These are phyloP conservation scores for Pythium utonaiense DNA, from an alignment of 352 stramenopile genomes.

Conservation along the genomic window DNA sequence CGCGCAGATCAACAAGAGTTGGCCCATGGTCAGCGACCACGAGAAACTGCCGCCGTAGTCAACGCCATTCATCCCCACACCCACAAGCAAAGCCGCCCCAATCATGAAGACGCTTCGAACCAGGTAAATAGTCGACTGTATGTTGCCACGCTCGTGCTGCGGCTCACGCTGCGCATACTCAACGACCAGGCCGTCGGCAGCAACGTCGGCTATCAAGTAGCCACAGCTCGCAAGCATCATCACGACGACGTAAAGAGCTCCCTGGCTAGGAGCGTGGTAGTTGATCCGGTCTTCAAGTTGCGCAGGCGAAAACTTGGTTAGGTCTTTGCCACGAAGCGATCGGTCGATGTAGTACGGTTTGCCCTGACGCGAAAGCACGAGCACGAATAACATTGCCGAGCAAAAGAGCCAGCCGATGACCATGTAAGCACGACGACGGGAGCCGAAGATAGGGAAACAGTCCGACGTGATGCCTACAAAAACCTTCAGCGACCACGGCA, in stretches of 20 bases:
- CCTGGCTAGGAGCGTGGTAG: no score
- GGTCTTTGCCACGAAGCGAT: no score
- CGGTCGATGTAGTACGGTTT: constrained; percentile 51
- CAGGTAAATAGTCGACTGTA: constrained; percentile 50
- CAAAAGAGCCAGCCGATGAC: constrained; percentile 52
- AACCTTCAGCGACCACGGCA: constrained; percentile 64
- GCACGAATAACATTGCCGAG: constrained; percentile 41
- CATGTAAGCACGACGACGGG: constrained; percentile 56
- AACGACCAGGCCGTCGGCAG: constrained; percentile 51
- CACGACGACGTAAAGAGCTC: no score
- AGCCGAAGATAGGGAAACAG: constrained; percentile 34
- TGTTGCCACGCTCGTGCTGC: constrained; percentile 42
- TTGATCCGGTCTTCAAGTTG: no score
- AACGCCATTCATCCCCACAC: constrained; percentile 52
- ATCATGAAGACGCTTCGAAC: constrained; percentile 33
- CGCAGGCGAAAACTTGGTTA: no score
- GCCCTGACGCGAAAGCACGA: constrained; percentile 38
- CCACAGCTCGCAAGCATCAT: constrained; percentile 10
- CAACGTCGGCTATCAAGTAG: constrained; percentile 50
- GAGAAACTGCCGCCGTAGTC: constrained; percentile 47
- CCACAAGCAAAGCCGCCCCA: constrained; percentile 40
- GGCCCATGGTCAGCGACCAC: constrained; percentile 43
- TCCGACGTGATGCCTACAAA: constrained; percentile 48
- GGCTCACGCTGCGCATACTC: constrained; percentile 56
- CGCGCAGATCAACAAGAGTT: constrained; percentile 44